Conservation (phyloP, 345 rosid genomes). For the Brassica rapa region DNA sequence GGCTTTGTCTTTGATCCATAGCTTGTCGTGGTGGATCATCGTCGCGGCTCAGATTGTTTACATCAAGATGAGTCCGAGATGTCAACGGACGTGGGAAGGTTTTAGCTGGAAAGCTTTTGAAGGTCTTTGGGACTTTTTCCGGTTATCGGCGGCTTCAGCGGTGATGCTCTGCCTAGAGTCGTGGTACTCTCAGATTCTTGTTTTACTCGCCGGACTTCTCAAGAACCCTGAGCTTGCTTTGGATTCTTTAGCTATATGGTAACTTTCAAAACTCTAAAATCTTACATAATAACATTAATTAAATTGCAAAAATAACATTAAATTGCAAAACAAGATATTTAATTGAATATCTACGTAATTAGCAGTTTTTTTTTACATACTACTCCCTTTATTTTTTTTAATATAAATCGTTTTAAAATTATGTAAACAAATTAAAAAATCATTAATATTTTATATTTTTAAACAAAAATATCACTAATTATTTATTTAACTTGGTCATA, state of each 20-base stretch:
- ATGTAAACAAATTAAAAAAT: too few species aligned
- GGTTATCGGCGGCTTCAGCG: conserved; percentile 60
- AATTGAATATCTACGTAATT: not conserved
- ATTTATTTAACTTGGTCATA: too few species aligned
- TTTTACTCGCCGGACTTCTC: conserved; percentile 67
- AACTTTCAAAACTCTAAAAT: conserved; percentile 6
- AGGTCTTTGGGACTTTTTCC: conserved; percentile 56
- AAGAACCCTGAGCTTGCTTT: conserved; percentile 56
- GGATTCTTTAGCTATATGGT: conserved; percentile 64
- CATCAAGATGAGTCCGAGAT: conserved; percentile 49
- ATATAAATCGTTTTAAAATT: too few species aligned
- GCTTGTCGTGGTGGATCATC: conserved; percentile 66
- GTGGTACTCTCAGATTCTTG: conserved; percentile 64
- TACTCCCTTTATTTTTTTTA: too few species aligned
- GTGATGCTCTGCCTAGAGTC: conserved; percentile 65
- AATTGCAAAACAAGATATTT: too few species aligned
- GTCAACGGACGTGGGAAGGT: conserved; percentile 57
- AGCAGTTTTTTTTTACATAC: not conserved
- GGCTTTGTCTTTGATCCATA: conserved; percentile 52
- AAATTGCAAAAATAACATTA: too few species aligned
- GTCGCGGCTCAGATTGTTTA: conserved; percentile 59
- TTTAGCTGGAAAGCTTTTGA: conserved; percentile 56
- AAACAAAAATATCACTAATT: too few species aligned
- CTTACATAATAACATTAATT: not conserved
- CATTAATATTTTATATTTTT: too few species aligned